Evolutionary conservation across 1,284 basidiomycete species (phyloP).

Genomic region (Wallemia hederae): DNA sequence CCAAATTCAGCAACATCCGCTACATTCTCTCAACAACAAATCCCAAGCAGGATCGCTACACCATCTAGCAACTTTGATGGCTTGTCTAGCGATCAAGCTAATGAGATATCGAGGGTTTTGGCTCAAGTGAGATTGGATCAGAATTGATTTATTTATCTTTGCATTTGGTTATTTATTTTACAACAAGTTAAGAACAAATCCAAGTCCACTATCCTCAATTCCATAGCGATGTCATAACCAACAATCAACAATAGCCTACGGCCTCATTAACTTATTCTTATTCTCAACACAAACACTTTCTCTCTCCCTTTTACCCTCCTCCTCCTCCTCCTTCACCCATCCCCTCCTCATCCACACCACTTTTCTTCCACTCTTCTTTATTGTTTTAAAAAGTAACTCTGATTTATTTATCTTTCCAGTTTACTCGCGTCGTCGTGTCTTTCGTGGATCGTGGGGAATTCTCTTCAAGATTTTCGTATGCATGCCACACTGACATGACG

Average conservation of each 20-base stretch:
- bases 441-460: no score
- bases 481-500: no score
- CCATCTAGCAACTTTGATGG: not conserved
- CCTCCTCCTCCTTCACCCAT: not conserved
- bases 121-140: not conserved
- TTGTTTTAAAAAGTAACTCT: not conserved
- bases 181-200: not conserved
- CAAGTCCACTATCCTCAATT: not conserved
- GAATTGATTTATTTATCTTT: not conserved
- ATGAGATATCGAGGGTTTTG: not conserved
- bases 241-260: no score
- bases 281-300: no score
- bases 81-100: not conserved
- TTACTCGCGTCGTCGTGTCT: not conserved
- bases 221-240: no score
- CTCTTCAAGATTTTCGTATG: no score
- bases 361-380: not conserved
- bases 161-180: no score
- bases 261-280: no score
- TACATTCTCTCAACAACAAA: not conserved
- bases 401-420: not conserved
- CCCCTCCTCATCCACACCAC: not conserved
- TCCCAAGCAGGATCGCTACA: not conserved
- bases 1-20: not conserved
- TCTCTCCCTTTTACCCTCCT: no score